Evolutionary conservation across 23 red algal genomes (phyloP), one percentile per base, ranked within the genome.

Genomic region (Agarophyton chilense): DNA sequence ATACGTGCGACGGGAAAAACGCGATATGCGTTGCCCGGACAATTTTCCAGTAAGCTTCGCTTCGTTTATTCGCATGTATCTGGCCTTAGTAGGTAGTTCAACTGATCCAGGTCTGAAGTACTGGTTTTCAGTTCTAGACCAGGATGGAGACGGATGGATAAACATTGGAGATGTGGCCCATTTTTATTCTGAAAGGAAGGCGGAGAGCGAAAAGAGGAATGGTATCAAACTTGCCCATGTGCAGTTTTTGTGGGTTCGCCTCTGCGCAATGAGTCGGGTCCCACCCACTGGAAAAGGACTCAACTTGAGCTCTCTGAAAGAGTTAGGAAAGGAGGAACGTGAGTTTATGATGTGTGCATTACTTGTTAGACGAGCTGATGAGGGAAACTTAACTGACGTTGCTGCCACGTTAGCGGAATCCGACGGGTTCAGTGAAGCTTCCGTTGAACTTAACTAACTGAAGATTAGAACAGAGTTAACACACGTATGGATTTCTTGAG

Each of bases 71-170:
- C 74, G 88, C 0, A 70, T 91, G 76, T 82, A 81, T 42, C 64
- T 79, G 42, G 74, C 88, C 28, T 56, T 81, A 46, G 76, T 74
- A 19, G 76, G 88, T 3, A 79, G 53, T 75, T 39, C 51, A 10
- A 91, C 88, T 26, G 77, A 91, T 82, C 11, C 57, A 17, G 88
- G 74, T 41, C 60, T 94, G 0, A 79, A 76, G 26, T 94, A 94
- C n/a, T 94, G 91, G 91, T 94, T 94, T 51, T 79, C 79, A 16
- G 73, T 94, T 24, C 31, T 94, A 39, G 91, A 94, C 60, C 79
- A 86, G 41, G 91, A 94, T 72, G 71, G 80, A 22, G 91, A 94
- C 42, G 91, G 91, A 31, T 85, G 60, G 72, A 82, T 94, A 47
- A 65, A 42, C 18, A 11, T 53, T 31, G 91, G 52, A 33, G 91